Evolutionary conservation across 768 basidiomycete genomes (phyloP).

Genomic region (Naganishia friedmannii): DNA sequence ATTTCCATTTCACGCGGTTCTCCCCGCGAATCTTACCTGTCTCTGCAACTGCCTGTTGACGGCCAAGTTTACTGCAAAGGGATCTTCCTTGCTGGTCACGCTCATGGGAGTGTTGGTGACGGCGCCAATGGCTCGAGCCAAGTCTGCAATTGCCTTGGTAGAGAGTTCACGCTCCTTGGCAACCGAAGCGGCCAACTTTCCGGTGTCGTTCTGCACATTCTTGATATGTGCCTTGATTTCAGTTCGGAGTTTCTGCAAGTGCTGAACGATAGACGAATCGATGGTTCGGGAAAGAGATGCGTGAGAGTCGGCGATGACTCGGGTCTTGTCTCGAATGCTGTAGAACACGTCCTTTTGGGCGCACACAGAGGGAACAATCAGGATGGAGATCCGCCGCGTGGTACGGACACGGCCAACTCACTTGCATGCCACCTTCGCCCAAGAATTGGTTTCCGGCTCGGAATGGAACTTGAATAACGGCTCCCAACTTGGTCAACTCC

Average conservation of each 20-base stretch:
- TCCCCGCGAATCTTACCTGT: constrained; percentile 56
- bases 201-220: constrained; percentile 93
- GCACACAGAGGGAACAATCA: neutral
- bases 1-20: neutral
- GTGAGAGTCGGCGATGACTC: constrained; percentile 89
- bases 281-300: constrained; percentile 93
- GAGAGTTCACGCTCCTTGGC: constrained; percentile 91
- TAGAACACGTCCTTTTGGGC: constrained; percentile 78
- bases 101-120: constrained; percentile 93
- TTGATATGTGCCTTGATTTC: constrained; percentile 99
- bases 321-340: constrained; percentile 85
- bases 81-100: constrained; percentile 75
- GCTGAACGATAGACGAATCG: constrained; percentile 94
- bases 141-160: constrained; percentile 77
- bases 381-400: neutral
- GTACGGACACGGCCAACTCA: constrained; percentile 32
- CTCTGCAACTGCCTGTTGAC: constrained; percentile 53
- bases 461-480: constrained; percentile 96
- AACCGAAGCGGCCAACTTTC: constrained; percentile 81
- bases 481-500: constrained; percentile 88
- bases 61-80: constrained; percentile 60
- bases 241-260: constrained; percentile 85
- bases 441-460: constrained; percentile 92
- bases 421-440: constrained; percentile 91
- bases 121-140: constrained; percentile 78